Conservation (phyloP, 306 rosid genomes). For the Ziziphus jujuba region DNA sequence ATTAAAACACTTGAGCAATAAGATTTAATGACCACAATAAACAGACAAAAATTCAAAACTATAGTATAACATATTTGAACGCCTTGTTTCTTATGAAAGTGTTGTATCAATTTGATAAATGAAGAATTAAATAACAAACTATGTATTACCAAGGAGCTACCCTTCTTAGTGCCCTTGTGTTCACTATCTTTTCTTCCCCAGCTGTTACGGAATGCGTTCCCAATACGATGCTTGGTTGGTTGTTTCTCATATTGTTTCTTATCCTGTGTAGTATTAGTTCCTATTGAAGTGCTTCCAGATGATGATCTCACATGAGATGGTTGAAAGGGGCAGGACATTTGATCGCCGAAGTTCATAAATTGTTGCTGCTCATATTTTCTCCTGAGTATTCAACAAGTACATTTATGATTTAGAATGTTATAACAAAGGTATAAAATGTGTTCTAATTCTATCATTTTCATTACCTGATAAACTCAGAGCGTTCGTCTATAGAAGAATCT, state of each 20-base stretch:
- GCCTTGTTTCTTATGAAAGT: not conserved
- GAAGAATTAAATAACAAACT: slow-evolving; percentile 6
- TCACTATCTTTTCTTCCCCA: slow-evolving; percentile 79
- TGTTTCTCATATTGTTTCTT: slow-evolving; percentile 54
- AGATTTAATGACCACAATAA: slow-evolving; percentile 28
- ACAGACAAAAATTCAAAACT: not conserved
- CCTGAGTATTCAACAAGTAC: slow-evolving; percentile 49
- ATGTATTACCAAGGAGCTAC: slow-evolving; percentile 57
- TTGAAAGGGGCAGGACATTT: slow-evolving; percentile 34
- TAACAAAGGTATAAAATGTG: not conserved
- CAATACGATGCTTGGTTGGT: slow-evolving; percentile 55
- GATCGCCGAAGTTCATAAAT: slow-evolving; percentile 37
- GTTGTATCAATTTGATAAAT: not conserved
- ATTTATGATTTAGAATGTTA: slow-evolving; percentile 19
- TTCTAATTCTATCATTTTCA: not conserved
- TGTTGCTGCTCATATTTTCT: slow-evolving; percentile 73
- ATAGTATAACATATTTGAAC: no score
- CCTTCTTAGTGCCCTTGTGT: slow-evolving; percentile 53
- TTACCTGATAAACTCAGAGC: slow-evolving; percentile 76
- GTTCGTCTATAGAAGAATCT: slow-evolving; percentile 73
- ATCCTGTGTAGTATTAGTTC: slow-evolving; percentile 29
- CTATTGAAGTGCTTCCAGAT: slow-evolving; percentile 30
- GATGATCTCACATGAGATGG: slow-evolving; percentile 45
- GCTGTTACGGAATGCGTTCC: slow-evolving; percentile 66
- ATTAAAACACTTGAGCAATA: slow-evolving; percentile 36